Evolutionary conservation across 2,329 filamentous ascomycete genomes (phyloP).

Genomic region (Alternaria infectoria): DNA sequence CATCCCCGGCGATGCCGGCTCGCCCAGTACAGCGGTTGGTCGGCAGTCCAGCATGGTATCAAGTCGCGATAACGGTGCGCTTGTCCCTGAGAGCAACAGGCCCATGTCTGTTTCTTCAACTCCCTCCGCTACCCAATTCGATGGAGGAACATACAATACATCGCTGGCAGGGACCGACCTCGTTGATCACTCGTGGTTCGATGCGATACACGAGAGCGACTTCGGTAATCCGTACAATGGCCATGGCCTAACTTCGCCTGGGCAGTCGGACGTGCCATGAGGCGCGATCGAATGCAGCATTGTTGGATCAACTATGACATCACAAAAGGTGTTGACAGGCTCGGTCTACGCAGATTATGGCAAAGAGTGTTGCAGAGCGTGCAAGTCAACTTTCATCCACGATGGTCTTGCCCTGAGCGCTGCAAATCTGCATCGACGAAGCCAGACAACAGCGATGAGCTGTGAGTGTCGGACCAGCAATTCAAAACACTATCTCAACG

Average conservation of each 20-base stretch:
- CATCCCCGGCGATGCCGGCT: not conserved
- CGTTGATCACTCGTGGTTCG: constrained; percentile 2
- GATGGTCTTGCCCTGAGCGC: not conserved
- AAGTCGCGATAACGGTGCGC: not conserved
- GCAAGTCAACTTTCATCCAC: not conserved
- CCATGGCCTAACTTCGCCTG: not conserved
- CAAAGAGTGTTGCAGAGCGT: not conserved
- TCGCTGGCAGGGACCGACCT: not conserved
- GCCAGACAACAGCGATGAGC: no score
- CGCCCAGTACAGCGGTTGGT: not conserved
- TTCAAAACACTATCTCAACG: no score
- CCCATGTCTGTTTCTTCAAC: not conserved
- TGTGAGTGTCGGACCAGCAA: no score
- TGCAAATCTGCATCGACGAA: no score
- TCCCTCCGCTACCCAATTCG: not conserved
- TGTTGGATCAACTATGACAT: no score
- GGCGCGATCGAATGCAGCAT: not conserved
- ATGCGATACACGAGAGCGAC: not conserved
- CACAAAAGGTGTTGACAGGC: no score
- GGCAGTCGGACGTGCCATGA: not conserved
- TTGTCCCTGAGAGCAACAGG: not conserved
- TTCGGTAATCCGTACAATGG: not conserved
- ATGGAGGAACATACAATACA: not conserved
- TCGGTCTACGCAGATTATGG: not conserved
- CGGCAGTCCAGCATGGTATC: not conserved